Conservation (phyloP, 1,284 basidiomycete genomes). For the Sparassis latifolia region DNA sequence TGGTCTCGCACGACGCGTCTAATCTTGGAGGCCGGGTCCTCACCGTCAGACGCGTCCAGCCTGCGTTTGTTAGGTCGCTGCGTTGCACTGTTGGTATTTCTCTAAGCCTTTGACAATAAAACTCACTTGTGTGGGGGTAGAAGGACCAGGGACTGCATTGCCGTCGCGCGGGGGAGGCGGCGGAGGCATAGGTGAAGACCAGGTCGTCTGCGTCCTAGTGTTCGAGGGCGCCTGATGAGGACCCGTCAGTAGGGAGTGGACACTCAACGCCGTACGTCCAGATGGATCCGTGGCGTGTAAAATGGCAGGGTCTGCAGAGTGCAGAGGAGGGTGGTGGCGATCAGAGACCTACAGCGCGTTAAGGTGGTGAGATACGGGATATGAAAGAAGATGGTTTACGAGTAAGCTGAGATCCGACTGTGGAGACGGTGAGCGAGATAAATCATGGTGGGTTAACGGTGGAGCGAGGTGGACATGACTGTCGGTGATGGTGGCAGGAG, state of each 20-base stretch:
- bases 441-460: conserved; percentile 27
- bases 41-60: conserved; percentile 57
- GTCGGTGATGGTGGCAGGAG: conserved; percentile 29
- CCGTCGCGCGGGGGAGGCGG: background rate
- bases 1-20: conserved; percentile 76
- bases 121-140: conserved; percentile 9
- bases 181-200: background rate
- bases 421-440: conserved; percentile 30
- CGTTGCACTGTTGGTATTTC: too few species aligned
- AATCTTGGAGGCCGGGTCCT: conserved; percentile 73
- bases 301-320: conserved; percentile 14
- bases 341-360: conserved; percentile 23
- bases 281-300: too few species aligned
- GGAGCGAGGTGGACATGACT: conserved; percentile 26
- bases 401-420: conserved; percentile 34
- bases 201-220: too few species aligned
- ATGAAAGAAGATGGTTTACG: conserved; percentile 32
- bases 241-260: too few species aligned
- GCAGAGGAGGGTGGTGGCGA: conserved; percentile 14
- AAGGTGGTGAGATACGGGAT: conserved; percentile 11
- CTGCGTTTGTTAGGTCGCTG: conserved; percentile 52
- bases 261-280: too few species aligned
- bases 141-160: conserved; percentile 1
- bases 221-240: too few species aligned
- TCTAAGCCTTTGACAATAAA: too few species aligned